Base-by-base conservation (phyloP, 148 eudicot species). In the Beta vulgaris region DNA sequence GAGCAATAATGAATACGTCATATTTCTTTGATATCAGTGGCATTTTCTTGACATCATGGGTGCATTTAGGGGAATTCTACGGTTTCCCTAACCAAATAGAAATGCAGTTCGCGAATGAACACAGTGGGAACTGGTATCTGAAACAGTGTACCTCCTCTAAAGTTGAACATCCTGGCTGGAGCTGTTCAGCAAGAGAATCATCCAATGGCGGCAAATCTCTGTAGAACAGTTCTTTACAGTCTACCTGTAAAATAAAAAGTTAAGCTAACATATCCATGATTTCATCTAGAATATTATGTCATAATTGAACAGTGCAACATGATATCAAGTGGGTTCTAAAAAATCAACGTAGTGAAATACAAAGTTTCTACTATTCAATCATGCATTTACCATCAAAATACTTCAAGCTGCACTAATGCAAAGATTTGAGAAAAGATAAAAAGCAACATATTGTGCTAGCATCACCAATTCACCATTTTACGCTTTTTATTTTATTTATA, bases 151-250 rank as follows among this genome's bases (percentile, higher is more conserved):
- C 99, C 88, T 89, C 89, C 58, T 84, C 89, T 77, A 95, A 77
- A 64, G 92, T 89, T 46, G 89, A 79, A 80, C 94, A 95, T 73
- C 91, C 98, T 21, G 92, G 86, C 65, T 87, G 76, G 79, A 95
- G 87, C 86, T 88, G 89, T 62, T 92, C 94, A 59, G 98, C 91
- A 72, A 92, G 79, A 65, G 94, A 87, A 77, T 92, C 98, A 77
- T 88, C 82, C 75, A 91, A 77, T 81, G 84, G 88, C 0, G 99
- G 97, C 68, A 95, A 77, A 62, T 92, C 99, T 89, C 99, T 84
- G 80, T 86, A 89, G 75, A 92, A 95, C 57, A 95, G 87, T 80
- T 92, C 98, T 80, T 91, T 92, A 80, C 99, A 95, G 49, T 88
- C 94, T 77, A 95, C 98, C 99, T 95, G 84, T 21, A 40, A 68